Base-by-base conservation (phyloP, 148 eudicot genomes). In the Chenopodium formosanum region DNA sequence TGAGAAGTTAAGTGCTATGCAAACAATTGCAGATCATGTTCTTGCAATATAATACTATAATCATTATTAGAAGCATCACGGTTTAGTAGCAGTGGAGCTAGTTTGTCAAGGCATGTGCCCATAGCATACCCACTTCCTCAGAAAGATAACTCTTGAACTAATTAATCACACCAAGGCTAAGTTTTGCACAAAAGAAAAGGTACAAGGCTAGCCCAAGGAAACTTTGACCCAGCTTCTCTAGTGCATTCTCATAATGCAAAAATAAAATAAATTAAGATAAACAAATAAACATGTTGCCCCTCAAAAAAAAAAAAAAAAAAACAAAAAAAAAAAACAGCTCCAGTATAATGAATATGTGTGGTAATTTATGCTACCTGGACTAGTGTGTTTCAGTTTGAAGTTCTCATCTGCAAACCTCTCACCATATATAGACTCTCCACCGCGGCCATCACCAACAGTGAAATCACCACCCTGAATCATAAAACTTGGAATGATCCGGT, bases 391-490 rank as follows among this genome's bases (percentile, higher is more conserved):
- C 77, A 94, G 85, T 79, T 91, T 84, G 79, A 96, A 94, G 84
- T 92, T 96, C 86, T 96, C 98, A 78, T 96, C 99, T 32, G 95
- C 88, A 86, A 96, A 96, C 73, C 82, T 92, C 70, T 89, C 95
- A 70, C 98, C 97, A 83, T 89, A 94, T 47, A 96, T 94, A n/a
- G 99, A 96, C 81, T 96, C 99, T 71, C 98, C 99, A 63, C 99
- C 99, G 40, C 97, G 90, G 68, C 99, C 99, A 90, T 96, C 95
- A 44, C 98, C 97, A 47, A 76, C 79, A 65, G 99, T 97, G 79
- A 97, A 94, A 83, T 97, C 99, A 79, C 99, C 98, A 79, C 99
- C 97, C 74, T 93, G 94, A 77, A 93, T 91, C 97, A 93, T 93
- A 83, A 93, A 93, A 83, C 91, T 89, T 27, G 95, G 93, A 72